Evolutionary conservation across 2,329 filamentous ascomycete genomes (phyloP).

Genomic region (Catunica adiposa): DNA sequence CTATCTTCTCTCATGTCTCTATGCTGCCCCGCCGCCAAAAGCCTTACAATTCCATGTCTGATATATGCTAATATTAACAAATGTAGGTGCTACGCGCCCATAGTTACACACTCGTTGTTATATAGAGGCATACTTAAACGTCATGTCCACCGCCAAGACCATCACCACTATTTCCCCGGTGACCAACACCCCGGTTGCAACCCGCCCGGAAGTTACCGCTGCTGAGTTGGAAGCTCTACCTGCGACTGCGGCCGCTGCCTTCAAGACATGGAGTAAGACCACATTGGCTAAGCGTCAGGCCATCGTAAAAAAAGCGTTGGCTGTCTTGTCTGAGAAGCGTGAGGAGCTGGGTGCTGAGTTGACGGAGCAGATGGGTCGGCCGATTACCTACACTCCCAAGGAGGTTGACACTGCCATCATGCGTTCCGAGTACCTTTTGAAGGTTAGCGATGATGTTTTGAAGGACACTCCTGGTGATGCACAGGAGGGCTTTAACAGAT

Average conservation of each 20-base stretch:
- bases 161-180: constrained; percentile 74
- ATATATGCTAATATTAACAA: neutral
- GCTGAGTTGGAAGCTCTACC: constrained; percentile 58
- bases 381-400: constrained; percentile 69
- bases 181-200: constrained; percentile 71
- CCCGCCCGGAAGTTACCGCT: constrained; percentile 55
- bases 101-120: neutral
- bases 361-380: constrained; percentile 88
- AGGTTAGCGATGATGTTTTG: constrained; percentile 63
- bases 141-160: constrained; percentile 44
- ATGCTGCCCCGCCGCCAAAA: neutral
- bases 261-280: constrained; percentile 60
- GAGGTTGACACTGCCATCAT: constrained; percentile 76
- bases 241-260: constrained; percentile 54
- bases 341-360: constrained; percentile 72
- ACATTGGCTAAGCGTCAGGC: constrained; percentile 57
- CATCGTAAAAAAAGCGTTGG: constrained; percentile 66
- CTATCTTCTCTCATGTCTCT: neutral
- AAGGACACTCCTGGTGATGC: constrained; percentile 66
- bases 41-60: neutral
- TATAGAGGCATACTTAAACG: neutral
- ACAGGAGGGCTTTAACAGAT: constrained; percentile 79
- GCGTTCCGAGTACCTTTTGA: constrained; percentile 70
- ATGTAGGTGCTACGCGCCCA: neutral
- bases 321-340: constrained; percentile 50